phyloP scores from a whole-genome alignment of 495 filamentous ascomycete genomes.

The Physcia stellaris region DNA sequence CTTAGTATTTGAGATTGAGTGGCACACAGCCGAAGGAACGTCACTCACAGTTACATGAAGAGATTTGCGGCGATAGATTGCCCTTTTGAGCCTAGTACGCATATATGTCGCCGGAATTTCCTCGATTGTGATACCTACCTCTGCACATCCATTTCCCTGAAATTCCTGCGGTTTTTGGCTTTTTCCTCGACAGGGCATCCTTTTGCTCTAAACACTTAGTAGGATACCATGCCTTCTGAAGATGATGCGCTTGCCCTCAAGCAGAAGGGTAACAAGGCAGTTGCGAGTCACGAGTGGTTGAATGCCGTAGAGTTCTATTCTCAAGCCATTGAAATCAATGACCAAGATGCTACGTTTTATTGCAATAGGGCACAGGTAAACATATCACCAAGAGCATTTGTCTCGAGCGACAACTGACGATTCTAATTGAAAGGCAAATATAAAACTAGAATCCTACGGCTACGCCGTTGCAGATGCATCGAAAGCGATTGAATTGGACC shows the following conservation, averaged over 20 bases:
- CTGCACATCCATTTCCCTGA: too few species aligned
- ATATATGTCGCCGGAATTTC: too few species aligned
- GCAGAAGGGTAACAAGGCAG: constrained; percentile 87
- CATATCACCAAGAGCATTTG: constrained; percentile 1
- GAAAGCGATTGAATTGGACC: constrained; percentile 85
- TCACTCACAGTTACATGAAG: too few species aligned
- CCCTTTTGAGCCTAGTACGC: too few species aligned
- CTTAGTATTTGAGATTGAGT: too few species aligned
- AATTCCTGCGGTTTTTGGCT: constrained; percentile 3
- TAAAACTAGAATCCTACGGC: constrained; percentile 90
- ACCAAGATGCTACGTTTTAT: constrained; percentile 76
- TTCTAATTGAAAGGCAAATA: constrained; percentile 50
- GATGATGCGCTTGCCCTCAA: constrained; percentile 72
- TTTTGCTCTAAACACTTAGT: neutral
- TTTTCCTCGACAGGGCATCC: constrained; percentile 9
- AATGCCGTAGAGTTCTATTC: constrained; percentile 75
- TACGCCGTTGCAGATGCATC: constrained; percentile 85
- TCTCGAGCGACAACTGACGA: neutral
- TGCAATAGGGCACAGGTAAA: constrained; percentile 86
- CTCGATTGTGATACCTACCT: too few species aligned
- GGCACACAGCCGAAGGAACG: too few species aligned
- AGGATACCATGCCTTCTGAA: constrained; percentile 33
- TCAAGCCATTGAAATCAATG: constrained; percentile 77
- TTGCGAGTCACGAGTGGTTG: constrained; percentile 77
- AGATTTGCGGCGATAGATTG: too few species aligned